These are phyloP conservation scores for Aspergillus avenaceus DNA, from an alignment of 495 filamentous ascomycete genomes.

Conservation along the genomic window DNA sequence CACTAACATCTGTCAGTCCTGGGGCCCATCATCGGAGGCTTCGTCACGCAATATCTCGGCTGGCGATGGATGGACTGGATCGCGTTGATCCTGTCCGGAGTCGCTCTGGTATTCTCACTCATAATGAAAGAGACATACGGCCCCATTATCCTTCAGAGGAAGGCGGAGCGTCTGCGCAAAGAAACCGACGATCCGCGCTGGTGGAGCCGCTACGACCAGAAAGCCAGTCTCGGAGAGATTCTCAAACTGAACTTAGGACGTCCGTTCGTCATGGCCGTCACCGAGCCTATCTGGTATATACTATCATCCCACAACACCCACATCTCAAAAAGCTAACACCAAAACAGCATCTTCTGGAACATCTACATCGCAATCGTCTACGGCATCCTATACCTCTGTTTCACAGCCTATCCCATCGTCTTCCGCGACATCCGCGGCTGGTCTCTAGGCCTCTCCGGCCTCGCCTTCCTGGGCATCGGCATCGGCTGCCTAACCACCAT, in stretches of 20 bases:
- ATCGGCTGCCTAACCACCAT: slow-evolving; percentile 63
- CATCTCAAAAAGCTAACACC: slow-evolving; percentile 35
- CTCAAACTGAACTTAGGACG: slow-evolving; percentile 70
- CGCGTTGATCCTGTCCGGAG: slow-evolving; percentile 62
- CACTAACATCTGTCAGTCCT: slow-evolving; percentile 6
- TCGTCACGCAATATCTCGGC: slow-evolving; percentile 64
- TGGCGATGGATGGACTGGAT: slow-evolving; percentile 92
- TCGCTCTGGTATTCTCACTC: slow-evolving; percentile 43
- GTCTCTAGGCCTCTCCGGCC: slow-evolving; percentile 63
- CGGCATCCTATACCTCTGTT: slow-evolving; percentile 80
- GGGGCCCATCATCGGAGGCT: slow-evolving; percentile 69
- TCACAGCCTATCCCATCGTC: slow-evolving; percentile 76
- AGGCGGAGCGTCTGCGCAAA: slow-evolving; percentile 64
- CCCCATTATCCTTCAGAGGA: slow-evolving; percentile 64
- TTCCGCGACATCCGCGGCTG: slow-evolving; percentile 71
- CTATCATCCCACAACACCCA: slow-evolving; percentile 7
- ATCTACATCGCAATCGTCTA: slow-evolving; percentile 61
- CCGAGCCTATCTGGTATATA: slow-evolving; percentile 72
- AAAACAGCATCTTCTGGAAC: slow-evolving; percentile 66
- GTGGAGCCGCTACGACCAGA: slow-evolving; percentile 73
- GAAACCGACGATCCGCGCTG: slow-evolving; percentile 70
- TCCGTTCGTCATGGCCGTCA: slow-evolving; percentile 73
- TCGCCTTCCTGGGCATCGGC: slow-evolving; percentile 73
- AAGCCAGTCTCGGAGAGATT: slow-evolving; percentile 46
- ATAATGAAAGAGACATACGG: slow-evolving; percentile 73